Conservation (phyloP, 768 basidiomycete genomes). For the Pholiota molesta region DNA sequence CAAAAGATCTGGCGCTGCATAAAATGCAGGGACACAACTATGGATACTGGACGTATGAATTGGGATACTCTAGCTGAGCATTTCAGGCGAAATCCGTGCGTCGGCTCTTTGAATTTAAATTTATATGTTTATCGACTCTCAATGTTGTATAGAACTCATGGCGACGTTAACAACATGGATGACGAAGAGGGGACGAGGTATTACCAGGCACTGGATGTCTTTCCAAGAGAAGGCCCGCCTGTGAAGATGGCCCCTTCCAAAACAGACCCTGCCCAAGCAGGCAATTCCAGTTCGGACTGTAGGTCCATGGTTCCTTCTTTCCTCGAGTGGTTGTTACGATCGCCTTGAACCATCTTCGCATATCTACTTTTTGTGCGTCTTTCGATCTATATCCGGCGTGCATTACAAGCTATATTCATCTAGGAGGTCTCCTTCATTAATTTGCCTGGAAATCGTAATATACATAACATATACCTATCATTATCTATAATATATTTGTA, state of each 20-base stretch:
- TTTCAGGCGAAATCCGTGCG: conserved; percentile 15
- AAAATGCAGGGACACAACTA: conserved; percentile 25
- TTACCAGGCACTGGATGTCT: conserved; percentile 16
- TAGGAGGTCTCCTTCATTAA: too few species aligned
- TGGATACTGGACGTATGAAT: conserved; percentile 26
- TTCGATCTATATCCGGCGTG: too few species aligned
- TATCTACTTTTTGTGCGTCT: too few species aligned
- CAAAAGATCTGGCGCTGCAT: conserved; percentile 32
- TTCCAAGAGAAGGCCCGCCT: conserved; percentile 15
- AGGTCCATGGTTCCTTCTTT: too few species aligned
- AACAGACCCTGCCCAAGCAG: background rate
- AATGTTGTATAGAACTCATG: conserved; percentile 8
- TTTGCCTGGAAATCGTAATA: too few species aligned
- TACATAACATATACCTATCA: too few species aligned
- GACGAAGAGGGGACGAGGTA: conserved; percentile 9
- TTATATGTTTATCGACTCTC: conserved; percentile 1
- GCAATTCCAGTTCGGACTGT: too few species aligned
- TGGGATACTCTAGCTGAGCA: conserved; percentile 21
- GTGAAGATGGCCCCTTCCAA: conserved; percentile 15
- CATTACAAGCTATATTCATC: too few species aligned
- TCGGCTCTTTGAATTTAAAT: too few species aligned
- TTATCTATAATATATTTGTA: too few species aligned
- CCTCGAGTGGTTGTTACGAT: too few species aligned
- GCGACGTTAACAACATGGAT: conserved; percentile 7
- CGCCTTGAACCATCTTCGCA: too few species aligned